A percentile compares a stretch with the other conserved stretches of the same genome.
Evolutionary conservation across 1,284 basidiomycete species (phyloP).

Genomic region (Trichosporon sp.): DNA sequence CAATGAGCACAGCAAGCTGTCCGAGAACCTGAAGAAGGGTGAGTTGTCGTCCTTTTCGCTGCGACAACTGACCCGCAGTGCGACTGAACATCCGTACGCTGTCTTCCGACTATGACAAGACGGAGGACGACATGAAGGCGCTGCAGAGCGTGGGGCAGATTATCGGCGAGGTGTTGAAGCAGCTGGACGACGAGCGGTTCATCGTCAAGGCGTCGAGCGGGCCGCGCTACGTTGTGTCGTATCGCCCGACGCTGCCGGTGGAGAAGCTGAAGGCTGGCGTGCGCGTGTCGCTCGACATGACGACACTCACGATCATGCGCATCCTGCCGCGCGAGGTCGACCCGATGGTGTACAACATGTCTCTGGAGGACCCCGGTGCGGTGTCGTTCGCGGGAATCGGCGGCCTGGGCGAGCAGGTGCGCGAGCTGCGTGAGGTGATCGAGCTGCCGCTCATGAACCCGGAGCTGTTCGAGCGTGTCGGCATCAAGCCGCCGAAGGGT

Average conservation of each 20-base stretch:
- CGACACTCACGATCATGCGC: constrained; percentile 97
- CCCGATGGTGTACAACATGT: constrained; percentile 99
- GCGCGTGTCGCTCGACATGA: constrained; percentile 98
- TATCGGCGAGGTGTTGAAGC: constrained; percentile 98
- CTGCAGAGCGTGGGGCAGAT: constrained; percentile 99
- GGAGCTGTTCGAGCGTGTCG: constrained; percentile 88
- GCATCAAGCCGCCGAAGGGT: constrained; percentile 94
- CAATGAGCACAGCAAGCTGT: constrained; percentile 74
- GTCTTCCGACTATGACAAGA: constrained; percentile 86
- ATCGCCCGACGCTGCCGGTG: constrained; percentile 85
- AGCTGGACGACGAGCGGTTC: constrained; percentile 96
- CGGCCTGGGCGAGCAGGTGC: constrained; percentile 90
- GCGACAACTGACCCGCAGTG: constrained; percentile 25
- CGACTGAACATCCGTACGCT: constrained; percentile 65
- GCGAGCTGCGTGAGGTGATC: constrained; percentile 94
- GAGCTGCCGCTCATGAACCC: constrained; percentile 94
- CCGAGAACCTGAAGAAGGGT: constrained; percentile 82
- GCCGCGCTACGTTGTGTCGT: constrained; percentile 98
- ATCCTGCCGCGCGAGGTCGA: constrained; percentile 97
- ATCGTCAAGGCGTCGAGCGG: constrained; percentile 99
- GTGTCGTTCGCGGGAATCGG: constrained; percentile 97
- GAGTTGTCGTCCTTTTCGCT: constrained; percentile 41
- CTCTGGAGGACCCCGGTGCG: constrained; percentile 92
- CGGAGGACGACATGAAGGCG: constrained; percentile 98
- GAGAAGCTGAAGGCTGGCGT: constrained; percentile 90